These are phyloP conservation scores for Croton laevigatus DNA, from an alignment of 441 rosid species.

Conservation along the genomic window DNA sequence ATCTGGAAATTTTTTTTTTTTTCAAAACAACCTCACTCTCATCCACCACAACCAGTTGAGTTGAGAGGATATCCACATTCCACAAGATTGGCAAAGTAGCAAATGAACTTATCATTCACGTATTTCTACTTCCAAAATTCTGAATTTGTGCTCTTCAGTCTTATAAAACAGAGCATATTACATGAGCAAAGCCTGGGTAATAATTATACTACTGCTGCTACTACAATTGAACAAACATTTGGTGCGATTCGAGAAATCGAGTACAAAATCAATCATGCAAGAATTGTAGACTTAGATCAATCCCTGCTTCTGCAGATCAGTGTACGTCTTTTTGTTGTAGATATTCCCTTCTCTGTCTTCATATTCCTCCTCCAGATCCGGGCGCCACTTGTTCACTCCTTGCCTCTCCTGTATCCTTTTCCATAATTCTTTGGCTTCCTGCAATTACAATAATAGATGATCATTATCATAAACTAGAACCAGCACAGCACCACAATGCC, in stretches of 20 bases:
- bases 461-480: neutral
- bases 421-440: conserved; percentile 99
- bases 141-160: too few relatives aligned
- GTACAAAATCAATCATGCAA: neutral
- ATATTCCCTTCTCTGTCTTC: conserved; percentile 98
- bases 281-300: conserved; percentile 38
- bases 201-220: neutral
- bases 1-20: too few relatives aligned
- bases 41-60: too few relatives aligned
- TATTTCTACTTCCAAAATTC: too few relatives aligned
- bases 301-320: conserved; percentile 98
- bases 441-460: conserved; percentile 14
- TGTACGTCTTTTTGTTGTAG: conserved; percentile 94
- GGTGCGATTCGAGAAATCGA: neutral
- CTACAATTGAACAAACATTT: neutral
- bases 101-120: too few relatives aligned
- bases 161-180: neutral
- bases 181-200: neutral
- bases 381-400: conserved; percentile 97
- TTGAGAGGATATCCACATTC: too few relatives aligned
- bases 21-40: too few relatives aligned
- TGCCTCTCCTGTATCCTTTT: conserved; percentile 83
- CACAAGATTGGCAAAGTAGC: too few relatives aligned
- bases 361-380: conserved; percentile 99
- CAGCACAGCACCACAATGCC: too few relatives aligned